A percentile compares a stretch with the other conserved stretches of the same genome.
Evolutionary conservation across 179 eudicot species (phyloP).

Genomic region (Amaranthus tricolor): DNA sequence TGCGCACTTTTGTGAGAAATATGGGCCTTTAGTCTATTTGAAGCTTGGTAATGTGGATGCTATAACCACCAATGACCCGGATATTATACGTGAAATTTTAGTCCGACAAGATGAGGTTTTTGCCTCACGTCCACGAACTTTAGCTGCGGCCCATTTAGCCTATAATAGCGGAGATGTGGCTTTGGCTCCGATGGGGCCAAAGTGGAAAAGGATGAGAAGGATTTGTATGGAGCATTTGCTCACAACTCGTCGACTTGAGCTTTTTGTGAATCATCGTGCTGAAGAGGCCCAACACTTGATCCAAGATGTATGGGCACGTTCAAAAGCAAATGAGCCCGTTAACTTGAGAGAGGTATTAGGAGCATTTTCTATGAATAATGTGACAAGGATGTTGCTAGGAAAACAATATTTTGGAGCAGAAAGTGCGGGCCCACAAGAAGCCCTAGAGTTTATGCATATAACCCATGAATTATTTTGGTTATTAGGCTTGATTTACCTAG

Average conservation of each 20-base stretch:
- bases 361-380: slow-evolving; percentile 94
- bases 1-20: slow-evolving; percentile 67
- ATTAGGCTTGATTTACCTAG: slow-evolving; percentile 85
- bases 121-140: slow-evolving; percentile 81
- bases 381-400: slow-evolving; percentile 92
- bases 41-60: slow-evolving; percentile 78
- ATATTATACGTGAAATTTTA: slow-evolving; percentile 74
- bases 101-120: slow-evolving; percentile 79
- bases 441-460: slow-evolving; percentile 86
- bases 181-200: slow-evolving; percentile 88
- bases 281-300: slow-evolving; percentile 84
- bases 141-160: slow-evolving; percentile 80
- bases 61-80: slow-evolving; percentile 88
- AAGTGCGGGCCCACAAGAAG: slow-evolving; percentile 74
- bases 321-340: slow-evolving; percentile 39
- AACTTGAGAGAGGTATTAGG: slow-evolving; percentile 83
- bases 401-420: slow-evolving; percentile 83
- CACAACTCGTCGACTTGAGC: slow-evolving; percentile 78
- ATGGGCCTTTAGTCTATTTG: slow-evolving; percentile 86
- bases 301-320: slow-evolving; percentile 52
- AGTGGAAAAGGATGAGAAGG: slow-evolving; percentile 89
- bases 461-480: slow-evolving; percentile 89
- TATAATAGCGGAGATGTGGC: slow-evolving; percentile 89
- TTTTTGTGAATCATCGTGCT: slow-evolving; percentile 57
- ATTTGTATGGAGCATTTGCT: slow-evolving; percentile 92